Conservation (phyloP, 345 rosid species). For the Populus davidiana region DNA sequence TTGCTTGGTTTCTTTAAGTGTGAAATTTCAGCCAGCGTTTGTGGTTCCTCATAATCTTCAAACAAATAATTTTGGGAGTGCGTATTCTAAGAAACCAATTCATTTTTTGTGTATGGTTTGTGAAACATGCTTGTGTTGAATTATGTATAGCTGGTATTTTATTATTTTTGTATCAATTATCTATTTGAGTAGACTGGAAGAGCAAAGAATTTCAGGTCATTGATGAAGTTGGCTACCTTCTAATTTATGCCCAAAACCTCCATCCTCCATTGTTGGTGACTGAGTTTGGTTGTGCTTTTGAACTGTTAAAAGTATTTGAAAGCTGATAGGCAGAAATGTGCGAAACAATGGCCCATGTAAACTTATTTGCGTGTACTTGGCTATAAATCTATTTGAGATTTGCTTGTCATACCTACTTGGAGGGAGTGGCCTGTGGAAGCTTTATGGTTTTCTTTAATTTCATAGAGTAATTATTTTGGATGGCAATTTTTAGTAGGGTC, state of each 20-base stretch:
- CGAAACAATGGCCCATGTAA: background rate
- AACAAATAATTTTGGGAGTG: background rate
- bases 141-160: background rate
- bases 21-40: background rate
- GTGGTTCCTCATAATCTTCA: background rate
- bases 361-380: background rate
- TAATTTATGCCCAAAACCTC: background rate
- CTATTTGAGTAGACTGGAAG: background rate
- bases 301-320: background rate
- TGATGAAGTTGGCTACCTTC: background rate
- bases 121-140: background rate
- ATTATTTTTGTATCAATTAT: background rate
- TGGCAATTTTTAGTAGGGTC: background rate
- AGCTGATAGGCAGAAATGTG: background rate
- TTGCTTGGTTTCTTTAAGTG: background rate
- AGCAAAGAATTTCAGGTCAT: background rate
- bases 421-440: background rate
- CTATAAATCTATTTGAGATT: background rate
- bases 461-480: too few species aligned
- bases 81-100: background rate
- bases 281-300: background rate
- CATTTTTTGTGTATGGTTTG: background rate
- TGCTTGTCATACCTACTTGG: background rate
- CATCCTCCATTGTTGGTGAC: background rate
- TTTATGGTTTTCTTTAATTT: background rate